phyloP scores from a whole-genome alignment of 768 basidiomycete species.

The Pisolithus orientalis region DNA sequence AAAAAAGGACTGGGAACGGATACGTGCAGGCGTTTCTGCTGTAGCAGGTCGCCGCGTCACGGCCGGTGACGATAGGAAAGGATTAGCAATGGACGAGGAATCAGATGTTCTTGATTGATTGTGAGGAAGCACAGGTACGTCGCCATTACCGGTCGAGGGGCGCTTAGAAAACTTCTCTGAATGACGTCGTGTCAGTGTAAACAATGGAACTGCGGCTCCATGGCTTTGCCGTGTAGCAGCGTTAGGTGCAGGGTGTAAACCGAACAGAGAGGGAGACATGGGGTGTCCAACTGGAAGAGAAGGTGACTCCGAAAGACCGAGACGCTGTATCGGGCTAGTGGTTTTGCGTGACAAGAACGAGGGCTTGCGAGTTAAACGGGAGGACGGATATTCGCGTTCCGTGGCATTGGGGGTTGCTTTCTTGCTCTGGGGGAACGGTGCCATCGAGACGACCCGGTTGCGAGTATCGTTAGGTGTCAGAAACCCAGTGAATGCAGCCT shows the following conservation, averaged over 20 bases:
- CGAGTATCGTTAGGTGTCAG: conserved; percentile 23
- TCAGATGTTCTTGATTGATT: conserved; percentile 4
- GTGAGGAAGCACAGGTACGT: conserved; percentile 10
- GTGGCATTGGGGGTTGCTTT: conserved; percentile 31
- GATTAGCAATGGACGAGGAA: conserved; percentile 15
- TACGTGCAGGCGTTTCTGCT: conserved; percentile 33
- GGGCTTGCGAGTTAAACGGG: conserved; percentile 45
- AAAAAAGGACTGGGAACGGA: conserved; percentile 25
- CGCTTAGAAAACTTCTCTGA: conserved; percentile 28
- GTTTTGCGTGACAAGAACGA: conserved; percentile 67
- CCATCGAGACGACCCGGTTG: conserved; percentile 53
- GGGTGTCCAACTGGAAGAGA: conserved; percentile 36
- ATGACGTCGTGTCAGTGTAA: conserved; percentile 39
- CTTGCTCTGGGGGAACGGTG: conserved; percentile 38
- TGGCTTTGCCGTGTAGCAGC: conserved; percentile 14
- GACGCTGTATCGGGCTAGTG: conserved; percentile 20
- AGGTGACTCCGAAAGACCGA: conserved; percentile 26
- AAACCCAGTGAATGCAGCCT: conserved; percentile 1
- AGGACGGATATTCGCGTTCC: conserved; percentile 24
- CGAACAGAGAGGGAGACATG: conserved; percentile 37
- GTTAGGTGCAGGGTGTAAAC: conserved; percentile 19
- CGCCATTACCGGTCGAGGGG: conserved; percentile 4
- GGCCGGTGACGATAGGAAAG: conserved; percentile 10
- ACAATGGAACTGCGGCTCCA: conserved; percentile 7
- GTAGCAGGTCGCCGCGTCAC: conserved; percentile 33